Conservation (phyloP, 805 yeast species). For the Kazachstania psychrophila region DNA sequence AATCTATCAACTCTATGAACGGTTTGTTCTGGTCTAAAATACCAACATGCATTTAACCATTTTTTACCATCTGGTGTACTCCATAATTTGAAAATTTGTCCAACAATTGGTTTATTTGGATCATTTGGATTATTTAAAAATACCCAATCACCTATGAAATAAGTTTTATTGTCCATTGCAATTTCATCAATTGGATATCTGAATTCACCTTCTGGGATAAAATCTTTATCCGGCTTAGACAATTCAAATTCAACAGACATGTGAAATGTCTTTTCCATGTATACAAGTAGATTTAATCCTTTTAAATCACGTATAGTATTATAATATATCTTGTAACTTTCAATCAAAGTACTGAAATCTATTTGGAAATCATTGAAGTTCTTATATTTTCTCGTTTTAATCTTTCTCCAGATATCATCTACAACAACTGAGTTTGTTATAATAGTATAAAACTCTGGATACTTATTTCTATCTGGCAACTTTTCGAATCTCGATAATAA, state of each 20-base stretch:
- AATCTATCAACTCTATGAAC: conserved; percentile 85
- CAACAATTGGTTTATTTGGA: conserved; percentile 80
- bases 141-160: conserved; percentile 92
- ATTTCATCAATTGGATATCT: conserved; percentile 76
- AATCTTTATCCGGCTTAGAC: conserved; percentile 73
- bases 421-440: conserved; percentile 55
- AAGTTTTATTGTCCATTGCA: conserved; percentile 59
- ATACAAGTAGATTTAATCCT: conserved; percentile 50
- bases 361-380: conserved; percentile 66
- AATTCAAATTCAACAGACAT: conserved; percentile 56
- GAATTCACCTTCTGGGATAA: conserved; percentile 48
- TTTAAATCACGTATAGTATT: conserved; percentile 40
- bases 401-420: conserved; percentile 68
- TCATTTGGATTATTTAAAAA: conserved; percentile 81
- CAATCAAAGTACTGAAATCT: conserved; percentile 68
- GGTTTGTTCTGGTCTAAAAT: conserved; percentile 94
- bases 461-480: conserved; percentile 49
- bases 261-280: conserved; percentile 53
- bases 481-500: conserved; percentile 67
- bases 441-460: conserved; percentile 38
- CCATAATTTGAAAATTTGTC: conserved; percentile 92
- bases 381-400: conserved; percentile 74
- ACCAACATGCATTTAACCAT: conserved; percentile 96
- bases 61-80: conserved; percentile 65
- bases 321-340: conserved; percentile 61